phyloP scores from a whole-genome alignment of 2,329 filamentous ascomycete genomes.

The Trichophyton verrucosum region DNA sequence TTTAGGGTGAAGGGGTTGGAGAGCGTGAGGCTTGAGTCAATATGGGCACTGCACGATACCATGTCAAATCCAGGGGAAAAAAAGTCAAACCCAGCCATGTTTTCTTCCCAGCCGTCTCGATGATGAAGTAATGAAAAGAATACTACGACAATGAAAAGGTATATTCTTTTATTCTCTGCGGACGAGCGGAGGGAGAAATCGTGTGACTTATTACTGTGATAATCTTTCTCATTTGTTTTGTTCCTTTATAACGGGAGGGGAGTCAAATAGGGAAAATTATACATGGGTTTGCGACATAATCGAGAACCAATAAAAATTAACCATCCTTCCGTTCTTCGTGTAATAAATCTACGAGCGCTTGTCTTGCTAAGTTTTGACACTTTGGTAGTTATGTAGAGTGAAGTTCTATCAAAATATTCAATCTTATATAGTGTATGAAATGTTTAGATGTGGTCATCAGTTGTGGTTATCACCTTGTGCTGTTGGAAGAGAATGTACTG shows the following conservation, averaged over 20 bases:
- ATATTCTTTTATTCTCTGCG: background rate
- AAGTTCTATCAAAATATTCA: background rate
- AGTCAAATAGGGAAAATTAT: conserved; percentile 6
- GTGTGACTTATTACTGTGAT: background rate
- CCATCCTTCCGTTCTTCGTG: background rate
- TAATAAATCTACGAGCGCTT: background rate
- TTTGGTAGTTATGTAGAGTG: background rate
- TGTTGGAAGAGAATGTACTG: background rate
- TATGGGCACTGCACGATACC: background rate
- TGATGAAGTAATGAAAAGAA: conserved; percentile 5
- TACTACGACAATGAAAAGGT: conserved; percentile 2
- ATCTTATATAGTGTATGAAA: background rate
- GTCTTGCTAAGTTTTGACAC: background rate
- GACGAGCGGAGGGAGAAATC: background rate
- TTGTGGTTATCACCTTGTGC: no score
- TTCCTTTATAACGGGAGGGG: conserved; percentile 4
- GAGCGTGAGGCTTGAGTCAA: conserved; percentile 1
- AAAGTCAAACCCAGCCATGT: conserved; percentile 1
- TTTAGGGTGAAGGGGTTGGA: conserved; percentile 7
- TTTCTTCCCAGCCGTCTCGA: background rate
- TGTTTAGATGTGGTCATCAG: background rate
- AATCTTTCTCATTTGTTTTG: conserved; percentile 5
- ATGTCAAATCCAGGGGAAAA: conserved; percentile 1
- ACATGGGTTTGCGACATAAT: conserved; percentile 4
- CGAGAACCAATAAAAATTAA: conserved; percentile 1